phyloP scores from a whole-genome alignment of 192 early-diverging fungal genomes.

The Thamnidium elegans region DNA sequence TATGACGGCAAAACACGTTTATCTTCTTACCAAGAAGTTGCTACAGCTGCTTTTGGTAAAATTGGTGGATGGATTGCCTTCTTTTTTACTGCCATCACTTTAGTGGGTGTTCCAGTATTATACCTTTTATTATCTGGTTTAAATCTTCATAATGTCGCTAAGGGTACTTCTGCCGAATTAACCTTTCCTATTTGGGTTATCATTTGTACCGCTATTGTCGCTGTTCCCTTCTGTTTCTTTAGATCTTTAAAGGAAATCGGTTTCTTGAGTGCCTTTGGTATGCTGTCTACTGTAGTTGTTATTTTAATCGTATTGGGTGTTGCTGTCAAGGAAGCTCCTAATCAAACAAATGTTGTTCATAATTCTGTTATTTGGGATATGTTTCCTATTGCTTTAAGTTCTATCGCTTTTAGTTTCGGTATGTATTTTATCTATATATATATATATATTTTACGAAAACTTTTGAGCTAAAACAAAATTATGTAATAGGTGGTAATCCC shows the following conservation, averaged over 20 bases:
- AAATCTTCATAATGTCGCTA: constrained; percentile 62
- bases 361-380: constrained; percentile 56
- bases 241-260: constrained; percentile 79
- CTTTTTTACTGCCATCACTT: constrained; percentile 61
- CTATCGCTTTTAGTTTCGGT: constrained; percentile 47
- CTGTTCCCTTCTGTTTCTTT: constrained; percentile 69
- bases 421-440: neutral
- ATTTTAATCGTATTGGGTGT: constrained; percentile 69
- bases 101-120: constrained; percentile 67
- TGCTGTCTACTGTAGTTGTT: constrained; percentile 67
- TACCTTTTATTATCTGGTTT: constrained; percentile 75
- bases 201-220: constrained; percentile 57
- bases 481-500: constrained; percentile 59
- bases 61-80: constrained; percentile 59
- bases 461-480: too few species aligned
- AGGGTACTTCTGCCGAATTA: constrained; percentile 37
- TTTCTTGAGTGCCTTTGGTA: constrained; percentile 71
- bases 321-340: constrained; percentile 42
- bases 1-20: constrained; percentile 62
- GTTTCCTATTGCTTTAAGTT: constrained; percentile 74
- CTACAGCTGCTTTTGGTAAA: constrained; percentile 67
- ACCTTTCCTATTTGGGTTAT: constrained; percentile 61
- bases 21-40: constrained; percentile 67
- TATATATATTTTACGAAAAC: too few species aligned
- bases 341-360: constrained; percentile 39